Evolutionary conservation across 1,284 basidiomycete genomes (phyloP), one percentile per base, ranked within the genome.

Genomic region (Schizophyllum commune): DNA sequence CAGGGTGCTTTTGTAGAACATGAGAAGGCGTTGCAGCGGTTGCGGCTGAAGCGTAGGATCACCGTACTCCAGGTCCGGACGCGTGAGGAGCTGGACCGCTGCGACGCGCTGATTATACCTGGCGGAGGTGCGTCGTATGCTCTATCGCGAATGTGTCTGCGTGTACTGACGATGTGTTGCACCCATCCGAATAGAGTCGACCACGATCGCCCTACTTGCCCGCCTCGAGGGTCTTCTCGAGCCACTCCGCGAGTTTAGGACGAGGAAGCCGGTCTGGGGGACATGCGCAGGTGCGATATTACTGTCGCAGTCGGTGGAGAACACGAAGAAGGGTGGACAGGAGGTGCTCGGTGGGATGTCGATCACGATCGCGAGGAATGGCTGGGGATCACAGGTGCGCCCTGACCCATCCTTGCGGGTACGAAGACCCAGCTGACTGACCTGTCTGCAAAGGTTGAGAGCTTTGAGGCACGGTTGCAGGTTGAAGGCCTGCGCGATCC

Each of bases 271-370:
- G 0, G 85, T 96, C 0, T 99, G 94, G 93, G 96, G 96, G 2
- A 98, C 96, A 0, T 99, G 96, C 73, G 96, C 96, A 0, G 96
- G 96, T 19, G 96, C 96, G 66, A 98, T 99, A 65, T 79, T 98
- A 57, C 83, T 98, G 54, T 84, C 92, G 2, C 79, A 86, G 65
- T 74, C 79, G 7, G 82, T 92, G 15, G 85, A 88, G 64, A 89
- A 91, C 57, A 83, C 87, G 11, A 96, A 96, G 78, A 89, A 86
- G 69, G 92, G 91, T 52, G 92, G 93, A 1, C 94, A 95, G 73
- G 91, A 95, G 67, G 78, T 96, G 13, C 78, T 98, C 19, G 89
- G 89, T 32, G 95, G 91, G 17, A 83, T 98, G 63, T 86, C 89
- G 17, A 80, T 96, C 62, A 83, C 83, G 11, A 88, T 96, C 7